Base-by-base conservation (phyloP, 352 stramenopile genomes). In the Globisporangium middletonii region DNA sequence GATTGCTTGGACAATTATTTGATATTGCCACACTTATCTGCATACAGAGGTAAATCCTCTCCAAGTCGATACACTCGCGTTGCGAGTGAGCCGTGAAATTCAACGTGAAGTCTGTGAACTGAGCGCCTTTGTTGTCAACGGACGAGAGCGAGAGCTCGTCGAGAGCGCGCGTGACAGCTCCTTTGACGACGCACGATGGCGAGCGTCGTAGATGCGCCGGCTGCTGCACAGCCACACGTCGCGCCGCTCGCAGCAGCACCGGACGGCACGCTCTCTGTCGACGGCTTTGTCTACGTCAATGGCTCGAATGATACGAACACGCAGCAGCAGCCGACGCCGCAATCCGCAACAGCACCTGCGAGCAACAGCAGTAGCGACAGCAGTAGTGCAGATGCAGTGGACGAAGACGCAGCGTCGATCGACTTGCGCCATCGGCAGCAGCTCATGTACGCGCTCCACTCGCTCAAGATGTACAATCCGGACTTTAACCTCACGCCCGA, bases 401-500 rank as follows among this genome's bases (percentile, higher is more conserved):
- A 46, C 19, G 35, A 30, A 9, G 48, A 45, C 13, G 56, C 51
- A 4, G n/a, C 37, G 18, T 37, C 16, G 4, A 16, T 62, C 27
- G 49, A 45, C 27, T 12, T 27, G 18, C 59, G 52, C 19, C 52
- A 63, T 12, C 50, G 28, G 33, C 33, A 55, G 37, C 74, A 77
- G 50, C 55, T 88, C 27, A 68, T 67, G 30, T 68, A 69, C 50
- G 77, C 79, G 49, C 72, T 91, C 37, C 72, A 83, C 53, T 82
- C 82, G 59, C 71, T 91, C 49, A 66, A 79, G 48, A 58, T 73
- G 68, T 94, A 92, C 75, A 94, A 94, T 59, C 84, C 84, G 30
- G 75, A 92, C 63, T 94, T 94, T 52, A 64, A 73, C 0, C 53
- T 94, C n/a, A 94, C 84, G 48, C 76, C 79, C 8, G 81, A 94